phyloP scores from a whole-genome alignment of 208 protist genomes.

The Crithidia thermophila region DNA sequence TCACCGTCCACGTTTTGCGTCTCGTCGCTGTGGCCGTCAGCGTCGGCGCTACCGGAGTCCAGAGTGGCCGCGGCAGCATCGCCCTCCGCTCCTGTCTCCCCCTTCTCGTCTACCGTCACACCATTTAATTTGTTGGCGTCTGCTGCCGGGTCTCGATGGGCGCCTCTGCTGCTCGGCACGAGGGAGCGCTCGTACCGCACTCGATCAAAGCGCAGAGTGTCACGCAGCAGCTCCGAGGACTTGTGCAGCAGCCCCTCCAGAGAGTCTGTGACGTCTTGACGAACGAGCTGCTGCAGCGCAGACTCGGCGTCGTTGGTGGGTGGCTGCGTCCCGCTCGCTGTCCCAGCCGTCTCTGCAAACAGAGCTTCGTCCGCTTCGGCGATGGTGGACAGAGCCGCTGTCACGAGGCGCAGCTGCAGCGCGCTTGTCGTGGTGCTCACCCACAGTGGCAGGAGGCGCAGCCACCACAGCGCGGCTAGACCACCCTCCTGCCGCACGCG shows the following conservation, averaged over 20 bases:
- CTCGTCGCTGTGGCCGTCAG: neutral
- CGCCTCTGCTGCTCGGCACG: neutral
- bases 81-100: neutral
- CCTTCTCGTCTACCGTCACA: neutral
- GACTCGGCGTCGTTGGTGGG: too few species aligned
- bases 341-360: neutral
- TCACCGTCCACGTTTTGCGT: neutral
- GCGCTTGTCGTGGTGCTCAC: slow-evolving; percentile 10
- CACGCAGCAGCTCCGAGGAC: slow-evolving; percentile 12
- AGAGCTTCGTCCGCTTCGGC: neutral
- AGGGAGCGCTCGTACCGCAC: slow-evolving; percentile 27
- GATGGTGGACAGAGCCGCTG: neutral
- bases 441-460: slow-evolving; percentile 31
- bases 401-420: slow-evolving; percentile 29
- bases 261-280: slow-evolving; percentile 2
- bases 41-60: neutral
- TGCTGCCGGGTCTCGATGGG: neutral
- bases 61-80: too few species aligned
- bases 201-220: slow-evolving; percentile 31
- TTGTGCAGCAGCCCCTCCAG: slow-evolving; percentile 21
- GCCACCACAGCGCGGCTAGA: slow-evolving; percentile 40
- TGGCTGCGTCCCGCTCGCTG: neutral
- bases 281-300: neutral
- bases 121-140: neutral
- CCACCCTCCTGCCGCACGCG: slow-evolving; percentile 39